A percentile compares a stretch with the other conserved stretches of the same genome.
These are phyloP conservation scores for Daldinia sp. DNA, from an alignment of 2,329 filamentous ascomycete species.

Conservation along the genomic window DNA sequence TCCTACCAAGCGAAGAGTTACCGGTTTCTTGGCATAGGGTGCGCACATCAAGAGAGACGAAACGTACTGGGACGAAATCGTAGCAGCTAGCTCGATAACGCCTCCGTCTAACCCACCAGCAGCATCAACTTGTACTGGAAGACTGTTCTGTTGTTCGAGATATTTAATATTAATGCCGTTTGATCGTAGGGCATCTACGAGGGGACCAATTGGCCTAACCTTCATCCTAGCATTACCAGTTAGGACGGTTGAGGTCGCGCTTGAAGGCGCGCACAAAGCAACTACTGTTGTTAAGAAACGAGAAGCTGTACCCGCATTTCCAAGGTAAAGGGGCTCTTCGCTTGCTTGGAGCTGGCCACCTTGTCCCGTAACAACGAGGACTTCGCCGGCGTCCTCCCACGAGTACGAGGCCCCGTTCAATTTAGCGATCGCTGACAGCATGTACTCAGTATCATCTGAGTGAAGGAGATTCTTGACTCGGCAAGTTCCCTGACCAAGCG, in stretches of 20 bases:
- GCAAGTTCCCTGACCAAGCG: conserved; percentile 84
- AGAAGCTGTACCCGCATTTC: conserved; percentile 95
- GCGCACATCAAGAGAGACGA: conserved; percentile 97
- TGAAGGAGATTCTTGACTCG: conserved; percentile 92
- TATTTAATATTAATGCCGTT: conserved; percentile 93
- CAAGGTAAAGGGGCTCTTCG: conserved; percentile 82
- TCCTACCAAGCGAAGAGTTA: conserved; percentile 89
- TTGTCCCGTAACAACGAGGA: conserved; percentile 87
- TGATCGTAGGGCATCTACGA: conserved; percentile 86
- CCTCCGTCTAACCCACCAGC: conserved; percentile 86
- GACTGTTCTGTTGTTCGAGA: conserved; percentile 80
- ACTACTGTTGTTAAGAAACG: conserved; percentile 93
- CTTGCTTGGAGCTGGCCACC: conserved; percentile 85
- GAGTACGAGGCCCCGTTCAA: conserved; percentile 87
- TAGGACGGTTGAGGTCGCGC: conserved; percentile 75
- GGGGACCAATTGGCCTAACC: conserved; percentile 87
- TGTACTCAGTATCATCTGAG: conserved; percentile 96
- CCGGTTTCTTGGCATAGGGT: conserved; percentile 92
- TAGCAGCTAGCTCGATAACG: conserved; percentile 89
- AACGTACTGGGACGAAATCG: conserved; percentile 98
- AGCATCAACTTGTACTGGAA: conserved; percentile 84
- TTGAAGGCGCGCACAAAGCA: conserved; percentile 76
- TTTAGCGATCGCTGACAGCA: conserved; percentile 89
- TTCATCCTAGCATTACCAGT: conserved; percentile 98
- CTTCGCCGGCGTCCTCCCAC: conserved; percentile 95